Evolutionary conservation across 1,284 basidiomycete genomes (phyloP), one percentile per base, ranked within the genome.

Genomic region (Heterobasidion occidentale): DNA sequence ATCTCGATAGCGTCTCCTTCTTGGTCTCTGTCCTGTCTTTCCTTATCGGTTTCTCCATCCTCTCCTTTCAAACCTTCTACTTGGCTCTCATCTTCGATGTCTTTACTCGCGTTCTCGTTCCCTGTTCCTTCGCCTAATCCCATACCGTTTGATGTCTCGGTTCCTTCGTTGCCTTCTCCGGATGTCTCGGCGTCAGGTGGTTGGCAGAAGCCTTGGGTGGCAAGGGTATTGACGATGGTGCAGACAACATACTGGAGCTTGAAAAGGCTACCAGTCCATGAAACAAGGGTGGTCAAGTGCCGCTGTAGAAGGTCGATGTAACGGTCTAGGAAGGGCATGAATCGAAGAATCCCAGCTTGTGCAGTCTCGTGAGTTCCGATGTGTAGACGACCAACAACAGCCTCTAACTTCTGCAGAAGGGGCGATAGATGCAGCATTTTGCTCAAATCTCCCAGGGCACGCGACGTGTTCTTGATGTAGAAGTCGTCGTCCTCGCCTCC

Each of bases 81-180:
- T 66, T 97, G 94, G 65, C 91, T 90, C 69, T 99, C 95, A 59
- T 98, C 93, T 65, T 93, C 87, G 56, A 98, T 94, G 65, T 97
- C 90, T 63, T 92, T 88, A 74, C 90, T 94, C 55, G 94, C 88
- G 65, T 97, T 90, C 70, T 98, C 84, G 17, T 77, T 76, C 1
- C 95, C 94, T 1, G 80, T 75, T 1, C 95, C 95, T 61, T 90
- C 83, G 11, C 95, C 95, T 61, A 98, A 72, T 1, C 95, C 94
- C 1, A 88, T 83, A 2, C 94, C 94, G 50, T 83, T 91, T 7
- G 75, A 71, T 4, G 77, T 72, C 46, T 88, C 83, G 7, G 76
- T 75, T 4, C 74, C 77, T 34, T 78, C 78, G 6, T 77, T 77
- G 3, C 72, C 77, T 0, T 74, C 75, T 20, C 78, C 81, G 7